A percentile compares a stretch with the other conserved stretches of the same genome.
Conservation (phyloP, 2,329 filamentous ascomycete genomes). For the Sclerotinia sclerotiorum region DNA sequence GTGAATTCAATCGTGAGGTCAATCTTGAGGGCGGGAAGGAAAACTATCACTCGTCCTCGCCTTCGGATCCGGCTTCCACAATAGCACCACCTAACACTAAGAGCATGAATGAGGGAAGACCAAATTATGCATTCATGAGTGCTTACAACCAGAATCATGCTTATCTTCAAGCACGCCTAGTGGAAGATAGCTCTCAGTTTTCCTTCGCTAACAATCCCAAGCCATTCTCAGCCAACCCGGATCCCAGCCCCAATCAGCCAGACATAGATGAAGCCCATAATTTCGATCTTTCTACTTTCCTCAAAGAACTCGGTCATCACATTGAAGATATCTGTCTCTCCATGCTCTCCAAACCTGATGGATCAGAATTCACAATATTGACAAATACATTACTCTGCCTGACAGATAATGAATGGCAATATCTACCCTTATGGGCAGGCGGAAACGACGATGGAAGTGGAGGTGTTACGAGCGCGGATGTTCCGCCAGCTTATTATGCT, state of each 20-base stretch:
- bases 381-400: slow-evolving; percentile 52
- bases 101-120: neutral
- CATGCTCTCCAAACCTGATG: slow-evolving; percentile 24
- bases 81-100: neutral
- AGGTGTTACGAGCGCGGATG: slow-evolving; percentile 46
- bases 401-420: slow-evolving; percentile 58
- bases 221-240: neutral
- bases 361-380: slow-evolving; percentile 22
- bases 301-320: slow-evolving; percentile 24
- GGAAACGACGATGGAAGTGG: slow-evolving; percentile 54
- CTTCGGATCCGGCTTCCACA: neutral
- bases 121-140: slow-evolving; percentile 22
- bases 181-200: neutral
- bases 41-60: neutral
- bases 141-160: slow-evolving; percentile 20
- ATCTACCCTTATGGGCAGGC: slow-evolving; percentile 64
- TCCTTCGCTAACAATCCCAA: neutral
- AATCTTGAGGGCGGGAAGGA: neutral
- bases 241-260: neutral
- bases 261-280: slow-evolving; percentile 6
- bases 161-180: slow-evolving; percentile 14
- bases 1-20: slow-evolving; percentile 15
- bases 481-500: slow-evolving; percentile 36
- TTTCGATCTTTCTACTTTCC: slow-evolving; percentile 24
- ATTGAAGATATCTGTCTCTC: neutral